phyloP scores from a whole-genome alignment of 106 monocot genomes.

The Acanthochlamys bracteata region DNA sequence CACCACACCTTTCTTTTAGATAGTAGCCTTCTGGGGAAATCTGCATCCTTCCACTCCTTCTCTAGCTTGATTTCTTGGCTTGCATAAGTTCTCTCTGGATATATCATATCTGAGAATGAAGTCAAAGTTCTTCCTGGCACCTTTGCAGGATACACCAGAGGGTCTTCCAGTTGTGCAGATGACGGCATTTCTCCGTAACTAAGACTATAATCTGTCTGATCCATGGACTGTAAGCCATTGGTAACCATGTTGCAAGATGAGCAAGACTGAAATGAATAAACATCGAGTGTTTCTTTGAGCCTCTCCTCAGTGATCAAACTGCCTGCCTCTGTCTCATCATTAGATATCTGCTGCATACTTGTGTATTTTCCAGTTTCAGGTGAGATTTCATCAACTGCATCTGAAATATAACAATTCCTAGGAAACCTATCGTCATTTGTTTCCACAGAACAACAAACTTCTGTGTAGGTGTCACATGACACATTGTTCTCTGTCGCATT shows the following conservation, averaged over 20 bases:
- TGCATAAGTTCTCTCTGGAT: background rate
- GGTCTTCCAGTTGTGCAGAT: conserved; percentile 1
- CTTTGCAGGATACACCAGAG: background rate
- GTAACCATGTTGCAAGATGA: background rate
- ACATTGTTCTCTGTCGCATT: background rate
- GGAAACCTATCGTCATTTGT: background rate
- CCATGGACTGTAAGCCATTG: background rate
- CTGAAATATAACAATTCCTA: background rate
- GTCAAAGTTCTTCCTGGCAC: background rate
- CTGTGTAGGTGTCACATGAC: background rate
- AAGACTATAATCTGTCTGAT: conserved; percentile 1
- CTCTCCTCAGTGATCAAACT: background rate
- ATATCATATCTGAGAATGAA: conserved; percentile 1
- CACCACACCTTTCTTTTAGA: conserved; percentile 63
- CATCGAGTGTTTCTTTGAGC: background rate
- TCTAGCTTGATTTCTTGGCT: conserved; percentile 9
- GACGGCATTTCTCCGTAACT: background rate
- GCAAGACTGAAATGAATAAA: background rate
- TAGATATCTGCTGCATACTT: background rate
- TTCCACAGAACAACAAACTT: background rate
- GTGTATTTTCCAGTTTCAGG: background rate
- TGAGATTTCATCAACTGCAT: background rate
- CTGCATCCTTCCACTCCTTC: conserved; percentile 6
- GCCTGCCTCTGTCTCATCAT: background rate
- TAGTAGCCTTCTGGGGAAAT: conserved; percentile 42